Conservation (phyloP, 495 filamentous ascomycete species). For the Penicillium goetzii region DNA sequence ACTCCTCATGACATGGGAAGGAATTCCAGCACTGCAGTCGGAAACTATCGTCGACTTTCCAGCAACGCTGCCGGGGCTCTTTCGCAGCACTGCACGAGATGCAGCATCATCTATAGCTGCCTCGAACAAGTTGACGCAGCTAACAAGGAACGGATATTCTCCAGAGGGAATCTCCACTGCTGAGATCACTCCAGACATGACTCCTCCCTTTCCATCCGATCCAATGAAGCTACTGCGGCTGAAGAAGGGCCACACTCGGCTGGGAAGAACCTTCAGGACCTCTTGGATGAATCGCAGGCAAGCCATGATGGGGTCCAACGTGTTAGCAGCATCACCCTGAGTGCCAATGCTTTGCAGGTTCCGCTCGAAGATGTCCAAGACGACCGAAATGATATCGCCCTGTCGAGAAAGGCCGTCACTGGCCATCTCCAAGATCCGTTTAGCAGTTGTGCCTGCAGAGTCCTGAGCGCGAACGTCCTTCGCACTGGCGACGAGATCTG, state of each 20-base stretch:
- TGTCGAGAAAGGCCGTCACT: conserved; percentile 73
- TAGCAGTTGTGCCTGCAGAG: conserved; percentile 43
- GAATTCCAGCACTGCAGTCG: conserved; percentile 69
- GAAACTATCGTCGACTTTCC: conserved; percentile 55
- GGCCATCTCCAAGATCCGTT: conserved; percentile 65
- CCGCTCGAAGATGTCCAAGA: conserved; percentile 83
- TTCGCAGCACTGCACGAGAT: conserved; percentile 70
- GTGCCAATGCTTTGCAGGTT: conserved; percentile 66
- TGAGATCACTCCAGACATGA: conserved; percentile 72
- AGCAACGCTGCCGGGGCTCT: conserved; percentile 55
- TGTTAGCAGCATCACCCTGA: conserved; percentile 52
- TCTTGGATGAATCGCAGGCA: conserved; percentile 80
- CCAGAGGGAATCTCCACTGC: conserved; percentile 74
- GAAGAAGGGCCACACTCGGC: conserved; percentile 87
- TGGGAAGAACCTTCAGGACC: conserved; percentile 70
- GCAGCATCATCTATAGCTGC: conserved; percentile 76
- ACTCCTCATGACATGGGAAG: conserved; percentile 74
- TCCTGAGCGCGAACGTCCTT: conserved; percentile 33
- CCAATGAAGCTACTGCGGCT: conserved; percentile 76
- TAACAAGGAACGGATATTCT: conserved; percentile 75
- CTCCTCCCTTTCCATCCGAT: conserved; percentile 69
- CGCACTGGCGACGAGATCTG: conserved; percentile 54
- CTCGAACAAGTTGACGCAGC: conserved; percentile 72
- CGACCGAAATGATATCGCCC: conserved; percentile 77
- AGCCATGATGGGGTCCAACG: conserved; percentile 65